Evolutionary conservation across 2,329 filamentous ascomycete species (phyloP).

Genomic region (Cordyceps farinosa): DNA sequence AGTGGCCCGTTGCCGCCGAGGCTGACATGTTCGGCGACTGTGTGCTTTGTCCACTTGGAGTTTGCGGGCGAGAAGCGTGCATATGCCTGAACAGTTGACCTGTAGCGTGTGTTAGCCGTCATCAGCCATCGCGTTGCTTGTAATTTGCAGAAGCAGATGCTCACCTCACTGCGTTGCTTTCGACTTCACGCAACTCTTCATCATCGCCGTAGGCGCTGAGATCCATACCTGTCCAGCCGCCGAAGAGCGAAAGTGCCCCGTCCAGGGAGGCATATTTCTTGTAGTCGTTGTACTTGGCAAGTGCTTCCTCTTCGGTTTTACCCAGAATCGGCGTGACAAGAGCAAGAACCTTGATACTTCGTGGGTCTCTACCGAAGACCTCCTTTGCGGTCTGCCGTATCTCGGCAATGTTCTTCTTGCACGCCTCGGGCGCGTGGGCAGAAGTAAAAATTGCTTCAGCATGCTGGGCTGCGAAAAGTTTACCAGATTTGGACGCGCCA

Average conservation of each 20-base stretch:
- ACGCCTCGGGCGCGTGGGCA: conserved; percentile 52
- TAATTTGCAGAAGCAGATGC: neutral
- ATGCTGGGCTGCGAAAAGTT: conserved; percentile 58
- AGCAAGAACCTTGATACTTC: conserved; percentile 58
- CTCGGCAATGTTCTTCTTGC: conserved; percentile 54
- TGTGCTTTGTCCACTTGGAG: conserved; percentile 34
- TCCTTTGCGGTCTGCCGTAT: conserved; percentile 49
- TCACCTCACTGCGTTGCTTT: conserved; percentile 52
- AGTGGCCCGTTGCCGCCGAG: conserved; percentile 31
- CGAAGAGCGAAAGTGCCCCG: conserved; percentile 61
- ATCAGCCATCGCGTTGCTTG: too few relatives aligned
- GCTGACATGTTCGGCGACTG: conserved; percentile 31
- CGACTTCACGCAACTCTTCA: conserved; percentile 57
- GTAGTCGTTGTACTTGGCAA: conserved; percentile 47
- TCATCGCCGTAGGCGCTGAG: conserved; percentile 58
- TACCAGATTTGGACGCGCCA: conserved; percentile 58
- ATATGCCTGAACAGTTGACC: conserved; percentile 46
- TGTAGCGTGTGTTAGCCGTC: conserved; percentile 11
- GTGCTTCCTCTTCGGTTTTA: conserved; percentile 56
- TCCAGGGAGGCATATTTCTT: conserved; percentile 55
- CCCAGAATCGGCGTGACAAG: conserved; percentile 57
- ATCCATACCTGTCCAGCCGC: conserved; percentile 66
- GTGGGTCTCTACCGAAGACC: conserved; percentile 49
- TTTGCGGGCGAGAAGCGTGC: conserved; percentile 34
- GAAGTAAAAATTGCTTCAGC: conserved; percentile 63